A percentile compares a stretch with the other conserved stretches of the same genome.
phyloP scores from a whole-genome alignment of 2,329 filamentous ascomycete species.

The Fusarium tjaetaba region DNA sequence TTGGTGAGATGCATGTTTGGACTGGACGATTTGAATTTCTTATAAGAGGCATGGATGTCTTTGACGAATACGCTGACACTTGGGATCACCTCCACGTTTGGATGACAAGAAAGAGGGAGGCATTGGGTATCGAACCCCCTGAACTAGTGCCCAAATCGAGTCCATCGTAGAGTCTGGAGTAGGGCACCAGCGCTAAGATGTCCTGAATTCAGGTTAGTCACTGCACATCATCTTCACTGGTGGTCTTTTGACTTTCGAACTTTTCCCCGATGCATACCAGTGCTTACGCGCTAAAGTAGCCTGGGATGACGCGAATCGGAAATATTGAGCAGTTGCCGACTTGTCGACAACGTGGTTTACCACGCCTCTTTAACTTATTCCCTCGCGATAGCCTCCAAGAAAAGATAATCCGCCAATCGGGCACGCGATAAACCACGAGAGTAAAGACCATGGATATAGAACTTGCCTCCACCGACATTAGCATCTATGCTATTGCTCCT shows the following conservation, averaged over 20 bases:
- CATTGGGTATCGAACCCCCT: background rate
- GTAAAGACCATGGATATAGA: background rate
- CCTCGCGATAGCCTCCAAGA: background rate
- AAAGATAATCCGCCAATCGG: background rate
- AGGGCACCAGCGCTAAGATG: background rate
- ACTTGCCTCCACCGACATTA: no score
- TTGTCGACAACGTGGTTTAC: no score
- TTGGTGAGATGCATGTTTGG: background rate
- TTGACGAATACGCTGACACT: no score
- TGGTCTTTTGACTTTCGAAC: background rate
- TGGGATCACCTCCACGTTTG: fast-evolving
- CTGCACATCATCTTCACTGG: no score
- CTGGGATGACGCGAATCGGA: background rate
- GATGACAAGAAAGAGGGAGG: background rate
- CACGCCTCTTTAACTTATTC: no score
- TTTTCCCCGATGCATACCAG: background rate
- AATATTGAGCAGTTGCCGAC: background rate
- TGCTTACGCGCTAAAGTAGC: background rate
- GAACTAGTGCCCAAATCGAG: background rate
- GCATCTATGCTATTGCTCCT: background rate
- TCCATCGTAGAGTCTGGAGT: fast-evolving
- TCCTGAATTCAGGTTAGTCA: background rate
- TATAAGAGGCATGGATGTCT: no score
- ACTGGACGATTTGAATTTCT: no score
- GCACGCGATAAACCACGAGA: background rate